Evolutionary conservation across 1,139 yeast genomes (phyloP), one percentile per base, ranked within the genome.

Genomic region (Lodderomyces metapsilosis): DNA sequence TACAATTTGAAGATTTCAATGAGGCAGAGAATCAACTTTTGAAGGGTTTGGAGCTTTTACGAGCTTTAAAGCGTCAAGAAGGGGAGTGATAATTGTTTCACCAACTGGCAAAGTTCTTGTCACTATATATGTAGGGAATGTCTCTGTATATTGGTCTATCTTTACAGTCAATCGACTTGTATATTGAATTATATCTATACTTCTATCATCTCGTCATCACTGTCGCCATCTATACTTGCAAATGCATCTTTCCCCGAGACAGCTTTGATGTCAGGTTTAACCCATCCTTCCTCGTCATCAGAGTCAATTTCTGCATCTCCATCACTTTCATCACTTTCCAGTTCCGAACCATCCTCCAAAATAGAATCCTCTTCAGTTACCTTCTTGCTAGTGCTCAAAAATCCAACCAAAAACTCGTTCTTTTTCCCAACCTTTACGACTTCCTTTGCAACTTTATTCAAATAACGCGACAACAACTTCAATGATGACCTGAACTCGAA

Each of bases 1-100:
- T 92, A 52, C 91, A 89, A 58, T 92, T 89, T 59, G 98, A 92
- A 50, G 98, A 92, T 54, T 68, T 81, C 36, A 71, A 62, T 4
- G 92, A 98, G 0, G 98, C 98, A 0, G 79, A 84, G 38, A 66
- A 64, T n/a, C 95, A 92, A 61, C 69, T 92, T 34, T 64, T 67
- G 32, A 58, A 69, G 21, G 96, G 96, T 0, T 64, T 91, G 41
- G 74, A 67, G 35, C 42, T 58, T 34, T 38, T 58, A 12, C 45
- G 46, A 38, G 28, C 48, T 2, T 39, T 57, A n/a, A 50, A 50
- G 37, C 33, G 41, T 20, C 50, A 45, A 37, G 49, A 49, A 31
- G 45, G 37, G 6, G 32, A 28, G 12, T 28, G 15, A 12, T 9
- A 15, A n/a, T 4, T 8, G n/a, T 8, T 25, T 23, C n/a, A 23